Conservation (phyloP, 805 yeast species). For the Suhomyces sp. region DNA sequence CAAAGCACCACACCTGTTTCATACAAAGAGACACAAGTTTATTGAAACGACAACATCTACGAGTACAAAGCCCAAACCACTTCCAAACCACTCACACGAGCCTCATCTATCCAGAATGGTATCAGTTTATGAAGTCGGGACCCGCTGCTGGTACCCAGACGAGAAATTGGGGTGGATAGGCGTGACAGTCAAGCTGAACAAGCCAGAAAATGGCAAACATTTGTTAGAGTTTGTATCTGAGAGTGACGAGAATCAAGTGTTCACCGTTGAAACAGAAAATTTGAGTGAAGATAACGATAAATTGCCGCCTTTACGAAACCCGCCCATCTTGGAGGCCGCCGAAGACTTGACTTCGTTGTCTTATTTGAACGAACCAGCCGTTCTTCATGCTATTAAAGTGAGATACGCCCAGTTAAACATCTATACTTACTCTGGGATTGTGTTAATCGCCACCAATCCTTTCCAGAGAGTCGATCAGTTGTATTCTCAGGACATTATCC, state of each 20-base stretch:
- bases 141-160: slow-evolving; percentile 83
- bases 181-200: slow-evolving; percentile 51
- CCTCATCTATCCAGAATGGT: slow-evolving; percentile 10
- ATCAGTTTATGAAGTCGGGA: slow-evolving; percentile 34
- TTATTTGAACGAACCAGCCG: slow-evolving; percentile 94
- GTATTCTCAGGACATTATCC: slow-evolving; percentile 88
- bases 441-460: slow-evolving; percentile 93
- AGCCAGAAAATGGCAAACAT: slow-evolving; percentile 37
- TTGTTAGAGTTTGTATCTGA: slow-evolving; percentile 55
- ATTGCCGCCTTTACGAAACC: slow-evolving; percentile 83
- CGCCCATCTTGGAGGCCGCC: slow-evolving; percentile 86
- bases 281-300: slow-evolving; percentile 52
- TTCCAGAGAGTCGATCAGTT: slow-evolving; percentile 89
- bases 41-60: background rate
- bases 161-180: slow-evolving; percentile 72
- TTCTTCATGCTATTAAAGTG: slow-evolving; percentile 85
- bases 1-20: background rate
- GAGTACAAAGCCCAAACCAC: background rate
- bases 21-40: background rate
- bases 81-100: background rate
- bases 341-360: slow-evolving; percentile 93
- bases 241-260: slow-evolving; percentile 37
- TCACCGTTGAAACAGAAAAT: slow-evolving; percentile 47
- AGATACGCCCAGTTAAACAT: slow-evolving; percentile 88
- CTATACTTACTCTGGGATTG: slow-evolving; percentile 95